Conservation (phyloP, 768 basidiomycete genomes). For the Pisolithus tinctorius region DNA sequence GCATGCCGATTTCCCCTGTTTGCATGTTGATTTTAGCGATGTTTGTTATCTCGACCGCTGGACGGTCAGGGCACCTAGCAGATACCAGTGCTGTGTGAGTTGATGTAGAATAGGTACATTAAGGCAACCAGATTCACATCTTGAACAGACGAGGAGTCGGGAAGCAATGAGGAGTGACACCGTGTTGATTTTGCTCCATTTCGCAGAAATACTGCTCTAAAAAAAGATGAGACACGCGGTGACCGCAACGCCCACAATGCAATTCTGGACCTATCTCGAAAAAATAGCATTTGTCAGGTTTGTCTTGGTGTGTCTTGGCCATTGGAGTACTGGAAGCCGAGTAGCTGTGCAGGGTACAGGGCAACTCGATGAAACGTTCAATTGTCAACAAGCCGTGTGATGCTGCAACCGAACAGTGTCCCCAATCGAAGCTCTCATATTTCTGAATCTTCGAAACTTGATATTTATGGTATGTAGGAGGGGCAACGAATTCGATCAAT, state of each 20-base stretch:
- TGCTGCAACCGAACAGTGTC: too few relatives aligned
- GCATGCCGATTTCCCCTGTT: slow-evolving; percentile 47
- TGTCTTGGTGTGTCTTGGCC: background rate
- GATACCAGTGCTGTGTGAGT: slow-evolving; percentile 5
- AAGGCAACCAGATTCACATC: slow-evolving; percentile 41
- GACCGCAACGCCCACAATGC: background rate
- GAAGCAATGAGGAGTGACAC: slow-evolving; percentile 46
- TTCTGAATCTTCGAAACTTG: too few relatives aligned
- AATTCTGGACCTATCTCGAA: slow-evolving; percentile 45
- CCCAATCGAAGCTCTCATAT: too few relatives aligned
- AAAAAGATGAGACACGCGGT: slow-evolving; percentile 2
- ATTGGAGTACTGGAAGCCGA: background rate
- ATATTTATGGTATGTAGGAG: too few relatives aligned
- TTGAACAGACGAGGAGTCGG: slow-evolving; percentile 71
- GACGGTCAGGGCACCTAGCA: slow-evolving; percentile 54
- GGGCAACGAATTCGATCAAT: too few relatives aligned
- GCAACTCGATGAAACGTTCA: too few relatives aligned
- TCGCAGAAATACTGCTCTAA: slow-evolving; percentile 61
- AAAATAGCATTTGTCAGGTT: slow-evolving; percentile 42
- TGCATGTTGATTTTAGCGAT: slow-evolving; percentile 40
- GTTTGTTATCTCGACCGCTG: slow-evolving; percentile 67
- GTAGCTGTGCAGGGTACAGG: too few relatives aligned
- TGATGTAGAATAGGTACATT: background rate
- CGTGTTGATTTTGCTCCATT: slow-evolving; percentile 22
- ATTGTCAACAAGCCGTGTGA: too few relatives aligned